Evolutionary conservation across 352 stramenopile genomes (phyloP).

Genomic region (Saprolegnia diclina): DNA sequence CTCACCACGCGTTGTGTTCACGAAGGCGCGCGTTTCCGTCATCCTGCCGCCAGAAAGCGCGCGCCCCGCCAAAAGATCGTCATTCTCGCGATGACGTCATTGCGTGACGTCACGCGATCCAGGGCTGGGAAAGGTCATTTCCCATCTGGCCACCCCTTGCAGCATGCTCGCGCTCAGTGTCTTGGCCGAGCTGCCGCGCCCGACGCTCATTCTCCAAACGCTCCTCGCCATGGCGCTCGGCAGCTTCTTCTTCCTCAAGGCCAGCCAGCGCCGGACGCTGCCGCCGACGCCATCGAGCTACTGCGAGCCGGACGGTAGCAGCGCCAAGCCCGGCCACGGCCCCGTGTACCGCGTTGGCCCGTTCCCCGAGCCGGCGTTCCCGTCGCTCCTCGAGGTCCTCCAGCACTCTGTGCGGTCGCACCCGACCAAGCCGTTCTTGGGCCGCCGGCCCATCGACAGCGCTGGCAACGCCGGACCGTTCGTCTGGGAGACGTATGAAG

Average conservation of each 20-base stretch:
- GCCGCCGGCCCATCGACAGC: conserved; percentile 32
- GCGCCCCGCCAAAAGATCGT: too few species aligned
- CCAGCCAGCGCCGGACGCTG: not conserved
- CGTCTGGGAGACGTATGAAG: conserved; percentile 36
- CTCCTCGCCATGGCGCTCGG: not conserved
- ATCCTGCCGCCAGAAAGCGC: too few species aligned
- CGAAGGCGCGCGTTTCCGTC: too few species aligned
- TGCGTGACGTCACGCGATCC: not conserved
- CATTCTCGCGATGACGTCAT: conserved; percentile 6
- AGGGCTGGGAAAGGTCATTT: not conserved
- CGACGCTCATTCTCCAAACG: conserved; percentile 1
- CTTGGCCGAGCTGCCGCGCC: not conserved
- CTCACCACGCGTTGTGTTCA: too few species aligned
- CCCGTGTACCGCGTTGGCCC: not conserved
- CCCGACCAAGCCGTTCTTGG: conserved; percentile 32
- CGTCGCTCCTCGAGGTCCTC: conserved; percentile 28
- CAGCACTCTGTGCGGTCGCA: conserved; percentile 28
- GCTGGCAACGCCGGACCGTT: conserved; percentile 33
- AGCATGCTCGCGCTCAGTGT: not conserved
- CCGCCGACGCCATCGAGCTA: conserved; percentile 2
- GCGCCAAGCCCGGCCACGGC: conserved; percentile 1
- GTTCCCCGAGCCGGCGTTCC: conserved; percentile 9
- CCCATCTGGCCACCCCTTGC: not conserved
- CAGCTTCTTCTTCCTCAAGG: conserved; percentile 3
- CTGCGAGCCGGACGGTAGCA: not conserved